Base-by-base conservation (phyloP, 2,329 filamentous ascomycete species). In the Colletotrichum gloeosporioides region DNA sequence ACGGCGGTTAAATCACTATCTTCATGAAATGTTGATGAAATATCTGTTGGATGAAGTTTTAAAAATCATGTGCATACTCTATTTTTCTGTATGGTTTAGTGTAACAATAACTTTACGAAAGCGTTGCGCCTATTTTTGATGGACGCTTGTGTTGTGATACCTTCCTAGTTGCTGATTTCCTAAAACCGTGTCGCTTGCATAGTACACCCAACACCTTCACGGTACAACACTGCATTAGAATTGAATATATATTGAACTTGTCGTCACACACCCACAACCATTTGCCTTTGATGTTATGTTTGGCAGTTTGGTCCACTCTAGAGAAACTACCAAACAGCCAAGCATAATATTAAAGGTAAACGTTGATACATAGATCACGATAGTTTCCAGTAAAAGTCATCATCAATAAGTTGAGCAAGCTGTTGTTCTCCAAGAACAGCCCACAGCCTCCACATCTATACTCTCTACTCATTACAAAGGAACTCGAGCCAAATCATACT, bases 291-390 rank as follows among this genome's bases (percentile, higher is more conserved):
- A 44, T n/a, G 8, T 10, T 44, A n/a, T 44, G 16, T 3, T 44
- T 44, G 5, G 18, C 39, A 2, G 39, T n/a, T 12, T 16, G 39
- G 18, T 44, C 18, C 1, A n/a, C 18, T n/a, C 0, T 12, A 9
- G 16, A 49, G 9, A 8, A 22, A 22, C 22, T 22, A 5, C 36
- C 36, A 39, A 44, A 44, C 18, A 10, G 39, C 39, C 16, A 57
- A 16, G 27, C n/a, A 57, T 27, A 8, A 27, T 13, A 27, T 0
- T 22, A 2, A 9, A 39, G 53, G 22, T 5, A 57, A 29, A 0
- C 6, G 12, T 4, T 16, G 3, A 16, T 8, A 4, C 0, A 29
- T 25, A 12, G 0, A 59, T 29, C 9, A 29, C 55, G 2, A 29
- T 25, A 59, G 25, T 15, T 59, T 29, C 3, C 8, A 59, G 55